phyloP scores from a whole-genome alignment of 495 filamentous ascomycete species.

The Aspergillus indologenus region DNA sequence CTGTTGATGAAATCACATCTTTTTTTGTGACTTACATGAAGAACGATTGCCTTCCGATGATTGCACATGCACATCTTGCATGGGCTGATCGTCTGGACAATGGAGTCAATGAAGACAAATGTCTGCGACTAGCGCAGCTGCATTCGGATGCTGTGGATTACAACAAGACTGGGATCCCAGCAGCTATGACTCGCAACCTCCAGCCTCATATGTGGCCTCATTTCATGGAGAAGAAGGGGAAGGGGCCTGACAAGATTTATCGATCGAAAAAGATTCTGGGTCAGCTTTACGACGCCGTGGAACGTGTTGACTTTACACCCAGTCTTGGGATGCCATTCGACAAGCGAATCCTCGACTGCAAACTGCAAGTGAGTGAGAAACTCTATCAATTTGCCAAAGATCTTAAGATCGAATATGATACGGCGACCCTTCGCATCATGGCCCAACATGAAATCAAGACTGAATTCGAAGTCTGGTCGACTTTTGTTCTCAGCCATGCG shows the following conservation, averaged over 20 bases:
- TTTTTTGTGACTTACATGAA: slow-evolving; percentile 97
- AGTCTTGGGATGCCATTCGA: slow-evolving; percentile 72
- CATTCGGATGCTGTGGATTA: slow-evolving; percentile 95
- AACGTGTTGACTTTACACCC: slow-evolving; percentile 67
- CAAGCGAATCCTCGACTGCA: slow-evolving; percentile 61
- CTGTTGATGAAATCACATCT: slow-evolving; percentile 63
- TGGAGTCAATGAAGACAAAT: slow-evolving; percentile 67
- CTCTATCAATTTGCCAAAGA: slow-evolving; percentile 56
- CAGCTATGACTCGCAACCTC: slow-evolving; percentile 60
- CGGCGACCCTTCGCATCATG: slow-evolving; percentile 73
- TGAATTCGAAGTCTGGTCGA: slow-evolving; percentile 89
- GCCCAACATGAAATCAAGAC: slow-evolving; percentile 79
- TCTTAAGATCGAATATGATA: slow-evolving; percentile 77
- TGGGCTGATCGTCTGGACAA: slow-evolving; percentile 60
- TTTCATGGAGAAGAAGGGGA: slow-evolving; percentile 77
- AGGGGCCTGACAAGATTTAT: slow-evolving; percentile 53
- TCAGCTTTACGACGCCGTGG: slow-evolving; percentile 72
- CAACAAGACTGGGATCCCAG: slow-evolving; percentile 80
- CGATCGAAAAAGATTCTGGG: slow-evolving; percentile 72
- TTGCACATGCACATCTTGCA: slow-evolving; percentile 82
- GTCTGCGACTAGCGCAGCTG: slow-evolving; percentile 71
- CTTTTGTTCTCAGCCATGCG: slow-evolving; percentile 73
- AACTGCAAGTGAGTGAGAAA: slow-evolving; percentile 51
- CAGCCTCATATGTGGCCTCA: slow-evolving; percentile 70
- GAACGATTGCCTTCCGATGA: slow-evolving; percentile 73